Evolutionary conservation across 306 rosid species (phyloP).

Genomic region (Mimosa bimucronata): DNA sequence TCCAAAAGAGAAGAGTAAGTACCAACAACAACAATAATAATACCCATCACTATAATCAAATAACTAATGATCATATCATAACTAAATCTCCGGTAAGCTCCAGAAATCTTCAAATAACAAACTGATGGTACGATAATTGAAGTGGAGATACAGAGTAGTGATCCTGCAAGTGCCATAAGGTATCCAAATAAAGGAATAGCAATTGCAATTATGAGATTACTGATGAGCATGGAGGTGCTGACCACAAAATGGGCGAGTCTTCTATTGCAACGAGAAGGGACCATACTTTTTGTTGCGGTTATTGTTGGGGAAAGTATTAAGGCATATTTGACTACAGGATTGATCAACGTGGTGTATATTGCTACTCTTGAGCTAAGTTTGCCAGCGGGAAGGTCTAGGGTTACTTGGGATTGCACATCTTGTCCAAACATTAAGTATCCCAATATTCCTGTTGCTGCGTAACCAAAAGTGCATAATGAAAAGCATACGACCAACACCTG

Average conservation of each 20-base stretch:
- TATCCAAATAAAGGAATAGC: slow-evolving; percentile 53
- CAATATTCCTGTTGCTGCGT: too few species aligned
- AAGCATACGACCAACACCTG: too few species aligned
- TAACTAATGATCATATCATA: slow-evolving; percentile 43
- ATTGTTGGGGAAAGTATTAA: slow-evolving; percentile 69
- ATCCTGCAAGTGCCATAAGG: slow-evolving; percentile 74
- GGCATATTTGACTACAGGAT: slow-evolving; percentile 74
- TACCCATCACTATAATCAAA: slow-evolving; percentile 54
- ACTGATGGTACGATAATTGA: slow-evolving; percentile 64
- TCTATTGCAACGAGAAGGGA: slow-evolving; percentile 44
- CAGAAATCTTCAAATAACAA: slow-evolving; percentile 81
- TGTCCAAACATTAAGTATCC: too few species aligned
- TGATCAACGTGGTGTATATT: too few species aligned
- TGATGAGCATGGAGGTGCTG: slow-evolving; percentile 50
- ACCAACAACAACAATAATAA: slow-evolving; percentile 51
- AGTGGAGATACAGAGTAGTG: slow-evolving; percentile 60
- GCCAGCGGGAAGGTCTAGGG: too few species aligned
- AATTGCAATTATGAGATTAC: slow-evolving; percentile 55
- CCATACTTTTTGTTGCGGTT: slow-evolving; percentile 48
- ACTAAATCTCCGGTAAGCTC: slow-evolving; percentile 49
- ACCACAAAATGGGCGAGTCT: slow-evolving; percentile 42
- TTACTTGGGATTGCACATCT: too few species aligned
- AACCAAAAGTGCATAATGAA: too few species aligned
- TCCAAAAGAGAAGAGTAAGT: slow-evolving; percentile 62
- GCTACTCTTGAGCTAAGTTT: too few species aligned